Evolutionary conservation across 352 stramenopile genomes (phyloP), one percentile per base, ranked within the genome.

Genomic region (Hyaloperonospora arabidopsidis): DNA sequence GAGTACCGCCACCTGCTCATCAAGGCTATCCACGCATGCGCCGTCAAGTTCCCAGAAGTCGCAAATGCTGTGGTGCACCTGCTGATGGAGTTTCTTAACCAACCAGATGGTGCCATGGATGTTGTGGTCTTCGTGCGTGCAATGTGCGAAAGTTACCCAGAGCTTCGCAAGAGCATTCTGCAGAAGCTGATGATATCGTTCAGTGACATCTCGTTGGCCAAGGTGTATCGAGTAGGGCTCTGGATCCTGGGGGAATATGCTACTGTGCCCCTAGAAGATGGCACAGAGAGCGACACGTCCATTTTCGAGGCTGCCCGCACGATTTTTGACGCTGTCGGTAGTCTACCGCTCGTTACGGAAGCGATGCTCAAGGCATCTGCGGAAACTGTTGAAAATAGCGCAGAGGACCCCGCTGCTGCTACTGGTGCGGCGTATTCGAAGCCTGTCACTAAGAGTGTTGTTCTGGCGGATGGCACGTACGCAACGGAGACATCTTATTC

Each of bases 391-490:
- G 61, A 70, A 50, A 57, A 44, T 35, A 23, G 45, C 39, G 21
- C 21, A 47, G 65, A 61, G 18, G 57, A 72, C 21, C 47, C 64
- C 22, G 58, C 58, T 1, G 36, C 57, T 46, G 18, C 57, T 46
- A n/a, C 54, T 41, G 68, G 54, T 47, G 68, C 79, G n/a, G 77
- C 77, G 34, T 87, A 88, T 52, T 73, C 81, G n/a, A 96, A 96
- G 58, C 75, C 93, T 25, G 80, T 97, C 29, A 98, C 94, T 12
- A 98, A 98, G 77, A 98, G 97, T 59, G 92, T 98, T 34, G 95
- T 99, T 21, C 74, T 99, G 5, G 84, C 96, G 0, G 97, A 99
- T 71, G 97, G 97, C 49, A 99, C 96, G 39, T 99, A 99, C 70
- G 97, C 97, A 12, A 99, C 96, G 3, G 97, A 99, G 71, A 98